Conservation (phyloP, 116 monocot species). For the Iris pallida region DNA sequence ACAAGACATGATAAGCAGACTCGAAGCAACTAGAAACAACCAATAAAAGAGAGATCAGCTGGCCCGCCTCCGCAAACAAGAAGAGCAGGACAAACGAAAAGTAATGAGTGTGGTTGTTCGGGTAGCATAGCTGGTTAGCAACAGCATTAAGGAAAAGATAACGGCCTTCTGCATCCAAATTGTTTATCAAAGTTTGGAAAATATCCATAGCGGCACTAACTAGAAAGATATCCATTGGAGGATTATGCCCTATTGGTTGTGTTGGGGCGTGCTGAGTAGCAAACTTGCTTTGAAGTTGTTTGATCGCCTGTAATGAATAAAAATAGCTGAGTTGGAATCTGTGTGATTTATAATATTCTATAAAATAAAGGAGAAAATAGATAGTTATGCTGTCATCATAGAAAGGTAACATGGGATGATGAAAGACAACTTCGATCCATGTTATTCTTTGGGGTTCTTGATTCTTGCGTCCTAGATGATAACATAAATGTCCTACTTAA, state of each 20-base stretch:
- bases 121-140: constrained; percentile 76
- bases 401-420: too few relatives aligned
- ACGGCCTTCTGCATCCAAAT: constrained; percentile 63
- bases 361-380: too few relatives aligned
- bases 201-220: constrained; percentile 64
- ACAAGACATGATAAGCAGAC: too few relatives aligned
- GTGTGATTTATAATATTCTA: too few relatives aligned
- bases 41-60: constrained; percentile 24
- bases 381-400: too few relatives aligned
- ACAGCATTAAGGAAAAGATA: constrained; percentile 76
- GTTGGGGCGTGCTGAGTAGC: constrained; percentile 13
- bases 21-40: too few relatives aligned
- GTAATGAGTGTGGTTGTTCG: constrained; percentile 85
- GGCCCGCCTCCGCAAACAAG: constrained; percentile 58
- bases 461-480: too few relatives aligned
- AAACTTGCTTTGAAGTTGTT: constrained; percentile 53
- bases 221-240: constrained; percentile 49
- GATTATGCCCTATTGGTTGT: constrained; percentile 30
- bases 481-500: too few relatives aligned
- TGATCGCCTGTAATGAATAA: constrained; percentile 44
- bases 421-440: too few relatives aligned
- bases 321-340: neutral
- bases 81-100: constrained; percentile 77
- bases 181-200: constrained; percentile 44
- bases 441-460: too few relatives aligned